Conservation (phyloP, 305 asterid genomes). For the Fraxinus nigra region DNA sequence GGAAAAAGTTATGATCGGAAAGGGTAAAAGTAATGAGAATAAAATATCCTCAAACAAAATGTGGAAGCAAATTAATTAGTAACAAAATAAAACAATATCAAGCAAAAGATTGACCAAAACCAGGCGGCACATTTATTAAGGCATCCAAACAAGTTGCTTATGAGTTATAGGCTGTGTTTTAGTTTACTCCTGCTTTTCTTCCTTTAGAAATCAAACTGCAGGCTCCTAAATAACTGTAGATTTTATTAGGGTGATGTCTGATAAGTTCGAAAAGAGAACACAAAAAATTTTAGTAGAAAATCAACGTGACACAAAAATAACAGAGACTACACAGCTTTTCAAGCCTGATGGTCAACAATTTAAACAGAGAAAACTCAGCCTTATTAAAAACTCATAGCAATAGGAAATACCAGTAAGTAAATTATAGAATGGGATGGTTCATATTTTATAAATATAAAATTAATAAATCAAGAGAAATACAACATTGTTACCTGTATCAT, state of each 20-base stretch:
- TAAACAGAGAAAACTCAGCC: constrained; percentile 3
- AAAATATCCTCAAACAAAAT: background rate
- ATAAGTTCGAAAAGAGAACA: constrained; percentile 9
- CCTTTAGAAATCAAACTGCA: background rate
- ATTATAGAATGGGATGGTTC: background rate
- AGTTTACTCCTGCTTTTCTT: constrained; percentile 10
- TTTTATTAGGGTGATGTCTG: background rate
- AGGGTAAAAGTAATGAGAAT: background rate
- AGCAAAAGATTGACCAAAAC: background rate
- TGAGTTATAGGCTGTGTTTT: background rate
- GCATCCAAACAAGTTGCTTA: background rate
- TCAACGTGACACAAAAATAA: background rate
- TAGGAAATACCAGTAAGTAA: background rate
- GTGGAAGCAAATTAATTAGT: background rate
- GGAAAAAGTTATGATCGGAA: background rate
- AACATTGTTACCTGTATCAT: constrained; percentile 51
- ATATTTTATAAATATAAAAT: background rate
- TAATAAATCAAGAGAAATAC: constrained; percentile 18
- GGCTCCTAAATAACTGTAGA: background rate
- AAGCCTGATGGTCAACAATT: background rate
- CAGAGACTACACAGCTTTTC: background rate
- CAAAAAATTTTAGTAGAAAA: background rate
- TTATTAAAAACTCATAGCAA: background rate
- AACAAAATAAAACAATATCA: background rate
- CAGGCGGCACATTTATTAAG: background rate